Base-by-base conservation (phyloP, 2,329 filamentous ascomycete species). In the Penicillium sp. region DNA sequence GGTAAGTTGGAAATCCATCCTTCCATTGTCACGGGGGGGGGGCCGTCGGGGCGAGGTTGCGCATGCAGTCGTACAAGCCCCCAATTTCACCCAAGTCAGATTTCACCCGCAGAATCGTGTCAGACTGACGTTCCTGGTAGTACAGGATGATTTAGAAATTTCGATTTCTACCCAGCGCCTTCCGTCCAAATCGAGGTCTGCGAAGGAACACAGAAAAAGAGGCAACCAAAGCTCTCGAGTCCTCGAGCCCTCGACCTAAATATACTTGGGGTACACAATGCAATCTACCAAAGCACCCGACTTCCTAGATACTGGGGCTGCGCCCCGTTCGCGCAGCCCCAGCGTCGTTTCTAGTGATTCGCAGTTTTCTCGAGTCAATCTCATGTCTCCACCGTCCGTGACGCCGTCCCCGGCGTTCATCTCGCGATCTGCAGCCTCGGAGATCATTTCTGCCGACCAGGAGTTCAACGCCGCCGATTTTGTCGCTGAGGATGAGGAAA, bases 401-500 rank as follows among this genome's bases (percentile, higher is more conserved):
- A 87, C 87, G 45, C 94, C 93, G 10, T 81, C 89, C 64, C 88
- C 94, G 31, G 90, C 87, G 19, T 99, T 96, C 77, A 93, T 99
- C 68, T 93, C 93, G 47, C 82, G 86, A 33, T 89, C 91, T 45
- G 91, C 93, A 58, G 94, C 93, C 51, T 92, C 91, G 19, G 91
- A 97, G 73, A 93, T 96, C 61, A 88, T 97, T 66, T 93, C 91
- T 58, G 91, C 92, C 70, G 89, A 96, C 70, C 89, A 94, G 75
- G 90, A 93, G 69, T 86, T 84, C 64, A 87, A 89, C 70, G 83
- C 87, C 58, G 85, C 87, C 65, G 80, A 86, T 50, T 88, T 88
- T 82, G 85, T 87, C 68, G 86, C 90, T 68, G 83, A 89, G 61
- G 83, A 89, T 64, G 85, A 85, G 50, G 82, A 88, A 55, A 84